phyloP scores from a whole-genome alignment of 306 rosid genomes.

The Coriaria nepalensis region DNA sequence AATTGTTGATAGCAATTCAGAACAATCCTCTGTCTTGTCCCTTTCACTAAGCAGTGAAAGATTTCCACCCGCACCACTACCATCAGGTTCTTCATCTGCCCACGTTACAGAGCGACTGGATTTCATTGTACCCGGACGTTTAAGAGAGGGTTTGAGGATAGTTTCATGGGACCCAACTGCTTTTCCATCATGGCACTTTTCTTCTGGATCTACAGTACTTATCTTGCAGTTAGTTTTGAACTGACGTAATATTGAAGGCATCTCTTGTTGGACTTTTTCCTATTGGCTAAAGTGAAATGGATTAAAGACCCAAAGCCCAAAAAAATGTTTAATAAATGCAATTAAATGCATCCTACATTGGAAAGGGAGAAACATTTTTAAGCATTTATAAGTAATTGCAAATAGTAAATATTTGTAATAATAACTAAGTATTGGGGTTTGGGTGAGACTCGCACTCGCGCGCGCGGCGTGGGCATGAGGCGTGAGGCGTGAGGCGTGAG shows the following conservation, averaged over 20 bases:
- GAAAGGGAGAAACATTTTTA: no score
- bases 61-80: slow-evolving; percentile 3
- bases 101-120: slow-evolving; percentile 64
- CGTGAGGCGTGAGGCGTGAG: no score
- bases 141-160: slow-evolving; percentile 51
- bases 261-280: no score
- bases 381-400: no score
- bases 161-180: slow-evolving; percentile 20
- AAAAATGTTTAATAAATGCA: no score
- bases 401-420: no score
- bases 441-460: no score
- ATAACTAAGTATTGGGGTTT: no score
- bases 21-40: slow-evolving; percentile 10
- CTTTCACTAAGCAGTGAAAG: slow-evolving; percentile 19
- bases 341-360: no score
- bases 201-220: slow-evolving; percentile 22
- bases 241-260: slow-evolving; percentile 32
- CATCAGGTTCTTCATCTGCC: slow-evolving; percentile 53
- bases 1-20: slow-evolving; percentile 6
- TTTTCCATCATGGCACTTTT: slow-evolving; percentile 19
- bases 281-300: no score
- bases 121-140: slow-evolving; percentile 41
- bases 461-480: no score
- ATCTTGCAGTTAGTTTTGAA: slow-evolving; percentile 17
- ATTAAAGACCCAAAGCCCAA: no score